A percentile compares a stretch with the other conserved stretches of the same genome.
Evolutionary conservation across 2,329 filamentous ascomycete species (phyloP).

Genomic region (Botrytis deweyae): DNA sequence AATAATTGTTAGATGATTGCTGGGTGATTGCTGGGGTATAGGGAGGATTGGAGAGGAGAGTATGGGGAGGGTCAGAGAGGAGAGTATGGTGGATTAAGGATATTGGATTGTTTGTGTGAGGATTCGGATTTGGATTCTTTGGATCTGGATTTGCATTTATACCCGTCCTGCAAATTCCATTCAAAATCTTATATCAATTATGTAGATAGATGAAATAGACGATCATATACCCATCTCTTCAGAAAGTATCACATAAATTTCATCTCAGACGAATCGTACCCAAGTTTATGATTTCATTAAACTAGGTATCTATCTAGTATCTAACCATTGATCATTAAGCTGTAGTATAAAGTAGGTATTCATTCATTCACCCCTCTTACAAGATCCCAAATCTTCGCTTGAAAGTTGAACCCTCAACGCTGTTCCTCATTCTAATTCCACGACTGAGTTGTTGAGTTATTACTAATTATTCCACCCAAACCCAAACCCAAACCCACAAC

Average conservation of each 20-base stretch:
- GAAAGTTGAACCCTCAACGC: background rate
- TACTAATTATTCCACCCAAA: background rate
- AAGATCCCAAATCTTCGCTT: background rate
- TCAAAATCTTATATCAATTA: no score
- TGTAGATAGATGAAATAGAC: no score
- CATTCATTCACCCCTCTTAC: background rate
- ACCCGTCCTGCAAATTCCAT: no score
- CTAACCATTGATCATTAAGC: background rate
- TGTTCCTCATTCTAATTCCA: background rate
- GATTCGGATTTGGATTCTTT: no score
- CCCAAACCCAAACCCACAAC: background rate
- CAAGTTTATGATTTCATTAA: background rate
- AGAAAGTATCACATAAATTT: background rate
- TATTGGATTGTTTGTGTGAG: no score
- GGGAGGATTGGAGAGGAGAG: no score
- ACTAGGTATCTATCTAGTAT: background rate
- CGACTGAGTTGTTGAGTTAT: no score
- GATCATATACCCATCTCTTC: background rate
- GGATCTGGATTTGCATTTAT: no score
- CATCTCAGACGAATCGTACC: background rate
- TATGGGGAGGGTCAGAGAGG: no score
- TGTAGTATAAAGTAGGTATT: background rate
- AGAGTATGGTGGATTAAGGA: no score
- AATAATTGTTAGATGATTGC: no score
- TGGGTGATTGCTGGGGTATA: no score